Percentiles rank a stretch among this genome's conserved stretches.
Evolutionary conservation across 2,329 filamentous ascomycete species (phyloP).

Genomic region (Botrytis byssoidea): DNA sequence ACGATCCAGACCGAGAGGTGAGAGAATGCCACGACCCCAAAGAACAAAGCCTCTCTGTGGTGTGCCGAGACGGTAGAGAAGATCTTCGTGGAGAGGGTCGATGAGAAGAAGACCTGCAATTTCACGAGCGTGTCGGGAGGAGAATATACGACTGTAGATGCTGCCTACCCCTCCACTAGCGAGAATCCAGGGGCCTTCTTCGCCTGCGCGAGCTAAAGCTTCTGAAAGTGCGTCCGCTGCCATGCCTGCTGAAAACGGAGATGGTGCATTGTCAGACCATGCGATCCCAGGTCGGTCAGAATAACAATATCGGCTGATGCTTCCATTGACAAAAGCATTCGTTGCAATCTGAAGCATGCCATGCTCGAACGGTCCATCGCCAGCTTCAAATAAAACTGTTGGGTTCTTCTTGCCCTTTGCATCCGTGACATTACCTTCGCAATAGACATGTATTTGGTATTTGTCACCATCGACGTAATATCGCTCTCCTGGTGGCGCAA

Average conservation of each 20-base stretch:
- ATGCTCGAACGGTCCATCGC: conserved; percentile 74
- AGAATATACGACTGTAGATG: conserved; percentile 88
- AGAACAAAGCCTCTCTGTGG: conserved; percentile 75
- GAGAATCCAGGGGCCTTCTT: conserved; percentile 85
- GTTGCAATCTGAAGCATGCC: conserved; percentile 79
- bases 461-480: conserved; percentile 81
- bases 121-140: conserved; percentile 72
- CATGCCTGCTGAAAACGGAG: conserved; percentile 89
- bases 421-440: conserved; percentile 68
- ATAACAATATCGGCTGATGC: conserved; percentile 88
- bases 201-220: conserved; percentile 74
- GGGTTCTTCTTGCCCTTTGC: conserved; percentile 57
- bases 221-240: conserved; percentile 86
- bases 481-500: conserved; percentile 69
- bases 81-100: conserved; percentile 85
- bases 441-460: conserved; percentile 84
- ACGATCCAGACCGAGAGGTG: conserved; percentile 81
- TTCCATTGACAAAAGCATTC: conserved; percentile 71
- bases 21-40: conserved; percentile 83
- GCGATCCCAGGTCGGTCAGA: conserved; percentile 88
- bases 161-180: conserved; percentile 84
- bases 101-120: conserved; percentile 80
- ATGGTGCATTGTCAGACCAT: conserved; percentile 89
- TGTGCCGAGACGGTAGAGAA: conserved; percentile 65
- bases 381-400: conserved; percentile 83